These are phyloP conservation scores for Phytophthora europaea DNA, from an alignment of 352 stramenopile species.

Conservation along the genomic window DNA sequence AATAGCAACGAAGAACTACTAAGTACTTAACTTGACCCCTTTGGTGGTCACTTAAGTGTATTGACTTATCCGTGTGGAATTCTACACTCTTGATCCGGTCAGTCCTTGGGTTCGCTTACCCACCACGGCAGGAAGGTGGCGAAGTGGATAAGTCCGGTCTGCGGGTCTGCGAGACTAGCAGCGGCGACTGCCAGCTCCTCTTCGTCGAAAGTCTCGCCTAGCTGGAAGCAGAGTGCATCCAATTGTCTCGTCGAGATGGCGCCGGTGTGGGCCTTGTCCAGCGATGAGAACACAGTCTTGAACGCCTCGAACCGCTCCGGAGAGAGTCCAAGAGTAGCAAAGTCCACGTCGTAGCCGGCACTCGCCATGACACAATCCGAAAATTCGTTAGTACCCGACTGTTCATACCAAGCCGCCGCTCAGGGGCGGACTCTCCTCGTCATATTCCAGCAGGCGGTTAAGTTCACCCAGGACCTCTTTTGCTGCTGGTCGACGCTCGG, in stretches of 20 bases:
- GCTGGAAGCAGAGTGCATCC: constrained; percentile 64
- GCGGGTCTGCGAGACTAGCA: constrained; percentile 57
- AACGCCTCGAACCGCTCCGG: constrained; percentile 70
- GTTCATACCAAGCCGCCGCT: constrained; percentile 19
- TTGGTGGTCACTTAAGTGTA: background rate
- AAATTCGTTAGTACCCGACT: constrained; percentile 16
- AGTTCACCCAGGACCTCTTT: constrained; percentile 41
- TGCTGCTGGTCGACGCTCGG: constrained; percentile 37
- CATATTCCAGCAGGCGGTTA: constrained; percentile 28
- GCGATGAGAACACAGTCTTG: constrained; percentile 55
- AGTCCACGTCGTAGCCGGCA: constrained; percentile 63
- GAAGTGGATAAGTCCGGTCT: constrained; percentile 74
- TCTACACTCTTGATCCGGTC: background rate
- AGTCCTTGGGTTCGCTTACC: constrained; percentile 50
- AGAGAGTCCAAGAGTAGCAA: constrained; percentile 53
- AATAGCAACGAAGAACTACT: background rate
- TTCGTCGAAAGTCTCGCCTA: constrained; percentile 68
- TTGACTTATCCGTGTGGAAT: background rate
- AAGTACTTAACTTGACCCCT: background rate
- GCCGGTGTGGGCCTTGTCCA: constrained; percentile 61
- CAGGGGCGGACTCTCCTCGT: background rate
- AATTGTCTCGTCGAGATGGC: constrained; percentile 67
- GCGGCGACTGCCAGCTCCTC: constrained; percentile 63
- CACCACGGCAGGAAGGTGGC: constrained; percentile 72
- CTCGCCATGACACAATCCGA: constrained; percentile 16